Evolutionary conservation across 495 filamentous ascomycete species (phyloP).

Genomic region (Cetradonia linearis): DNA sequence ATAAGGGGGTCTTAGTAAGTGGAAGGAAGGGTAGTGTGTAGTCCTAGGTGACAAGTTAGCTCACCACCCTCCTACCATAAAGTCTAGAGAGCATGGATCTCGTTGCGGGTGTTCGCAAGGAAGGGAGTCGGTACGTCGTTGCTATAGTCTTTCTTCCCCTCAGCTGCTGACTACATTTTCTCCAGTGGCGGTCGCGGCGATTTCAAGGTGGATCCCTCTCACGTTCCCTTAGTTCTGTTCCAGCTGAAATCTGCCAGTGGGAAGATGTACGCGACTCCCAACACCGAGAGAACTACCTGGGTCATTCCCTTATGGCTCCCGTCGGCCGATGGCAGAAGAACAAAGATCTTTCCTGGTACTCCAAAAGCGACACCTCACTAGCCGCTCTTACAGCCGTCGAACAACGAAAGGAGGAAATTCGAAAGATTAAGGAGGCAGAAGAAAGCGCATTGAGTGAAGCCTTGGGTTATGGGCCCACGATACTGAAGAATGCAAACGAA

Average conservation of each 20-base stretch:
- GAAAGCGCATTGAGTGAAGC: slow-evolving; percentile 79
- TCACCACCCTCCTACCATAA: no score
- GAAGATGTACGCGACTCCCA: slow-evolving; percentile 77
- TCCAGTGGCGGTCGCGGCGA: slow-evolving; percentile 76
- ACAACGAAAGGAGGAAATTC: slow-evolving; percentile 68
- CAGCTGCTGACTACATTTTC: slow-evolving; percentile 15
- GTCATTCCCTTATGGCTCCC: slow-evolving; percentile 88
- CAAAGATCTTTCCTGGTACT: slow-evolving; percentile 83
- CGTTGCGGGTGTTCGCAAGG: slow-evolving; percentile 82
- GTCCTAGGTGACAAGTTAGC: no score
- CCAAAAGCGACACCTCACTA: slow-evolving; percentile 51
- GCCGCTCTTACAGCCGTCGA: slow-evolving; percentile 51
- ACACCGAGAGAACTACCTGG: slow-evolving; percentile 95
- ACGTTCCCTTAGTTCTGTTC: not conserved
- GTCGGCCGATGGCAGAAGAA: slow-evolving; percentile 93
- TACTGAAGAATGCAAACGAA: slow-evolving; percentile 35
- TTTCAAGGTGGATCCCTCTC: slow-evolving; percentile 50
- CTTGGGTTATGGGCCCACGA: slow-evolving; percentile 53
- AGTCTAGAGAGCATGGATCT: slow-evolving; percentile 85
- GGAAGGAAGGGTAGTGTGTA: no score
- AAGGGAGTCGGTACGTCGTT: slow-evolving; percentile 63
- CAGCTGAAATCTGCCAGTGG: slow-evolving; percentile 41
- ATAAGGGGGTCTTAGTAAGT: no score
- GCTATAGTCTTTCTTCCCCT: not conserved
- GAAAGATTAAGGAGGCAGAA: slow-evolving; percentile 80